A percentile compares a stretch with the other conserved stretches of the same genome.
Conservation (phyloP, 176 grass and related monocot genomes). For the Aegilops umbellulata region DNA sequence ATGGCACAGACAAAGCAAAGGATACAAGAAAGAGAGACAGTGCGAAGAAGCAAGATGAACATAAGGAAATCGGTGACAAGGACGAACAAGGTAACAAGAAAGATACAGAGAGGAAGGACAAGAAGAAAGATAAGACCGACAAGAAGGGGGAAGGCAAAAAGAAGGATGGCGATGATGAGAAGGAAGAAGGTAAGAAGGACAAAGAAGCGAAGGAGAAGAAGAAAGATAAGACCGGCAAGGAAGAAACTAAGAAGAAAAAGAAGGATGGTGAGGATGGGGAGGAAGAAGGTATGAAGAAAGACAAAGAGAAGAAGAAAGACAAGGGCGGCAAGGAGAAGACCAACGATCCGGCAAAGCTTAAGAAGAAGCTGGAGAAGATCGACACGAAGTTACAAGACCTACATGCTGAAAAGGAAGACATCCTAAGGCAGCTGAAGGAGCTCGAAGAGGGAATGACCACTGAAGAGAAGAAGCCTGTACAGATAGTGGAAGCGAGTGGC, state of each 20-base stretch:
- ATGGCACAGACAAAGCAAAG: neutral
- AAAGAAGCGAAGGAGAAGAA: conserved; percentile 33
- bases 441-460: conserved; percentile 9
- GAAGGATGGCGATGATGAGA: neutral
- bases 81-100: conserved; percentile 28
- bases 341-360: conserved; percentile 33
- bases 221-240: conserved; percentile 20
- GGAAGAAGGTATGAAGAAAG: neutral
- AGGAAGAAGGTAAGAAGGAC: conserved; percentile 26
- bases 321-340: conserved; percentile 41
- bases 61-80: neutral
- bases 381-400: conserved; percentile 54
- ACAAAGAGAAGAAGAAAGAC: conserved; percentile 32
- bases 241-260: conserved; percentile 22
- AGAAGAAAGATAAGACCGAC: conserved; percentile 43
- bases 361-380: conserved; percentile 53
- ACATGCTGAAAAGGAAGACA: conserved; percentile 55
- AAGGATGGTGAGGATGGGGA: neutral
- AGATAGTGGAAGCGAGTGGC: conserved; percentile 8
- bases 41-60: conserved; percentile 33
- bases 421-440: conserved; percentile 59
- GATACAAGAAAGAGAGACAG: conserved; percentile 36
- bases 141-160: conserved; percentile 18
- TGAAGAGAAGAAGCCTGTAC: conserved; percentile 30
- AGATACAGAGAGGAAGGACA: conserved; percentile 33